phyloP scores from a whole-genome alignment of 495 filamentous ascomycete species.

The Ascobolus immersus region DNA sequence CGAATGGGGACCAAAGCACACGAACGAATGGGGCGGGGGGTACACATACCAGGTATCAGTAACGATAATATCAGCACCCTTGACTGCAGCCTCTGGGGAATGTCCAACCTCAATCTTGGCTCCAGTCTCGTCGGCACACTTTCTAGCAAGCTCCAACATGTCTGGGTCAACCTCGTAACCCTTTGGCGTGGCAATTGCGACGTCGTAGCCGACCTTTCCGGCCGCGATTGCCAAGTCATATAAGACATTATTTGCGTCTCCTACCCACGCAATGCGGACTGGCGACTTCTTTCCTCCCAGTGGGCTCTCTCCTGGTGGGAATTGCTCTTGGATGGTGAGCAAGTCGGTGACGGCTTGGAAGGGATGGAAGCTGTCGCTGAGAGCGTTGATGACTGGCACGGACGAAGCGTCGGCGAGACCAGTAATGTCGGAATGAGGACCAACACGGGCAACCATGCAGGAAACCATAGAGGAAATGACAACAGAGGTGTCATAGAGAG shows the following conservation, averaged over 20 bases:
- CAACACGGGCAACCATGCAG: conserved; percentile 70
- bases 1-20: neutral
- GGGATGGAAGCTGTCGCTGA: conserved; percentile 71
- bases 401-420: conserved; percentile 51
- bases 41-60: conserved; percentile 70
- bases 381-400: conserved; percentile 85
- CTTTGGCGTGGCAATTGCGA: conserved; percentile 62
- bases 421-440: conserved; percentile 55
- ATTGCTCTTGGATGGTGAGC: conserved; percentile 59
- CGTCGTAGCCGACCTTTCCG: conserved; percentile 58
- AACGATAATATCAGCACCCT: conserved; percentile 66
- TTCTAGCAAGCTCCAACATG: conserved; percentile 44
- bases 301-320: conserved; percentile 20
- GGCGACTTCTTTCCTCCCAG: conserved; percentile 5
- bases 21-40: neutral
- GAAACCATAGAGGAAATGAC: conserved; percentile 85
- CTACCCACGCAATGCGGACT: conserved; percentile 80
- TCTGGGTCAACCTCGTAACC: conserved; percentile 49
- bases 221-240: conserved; percentile 75
- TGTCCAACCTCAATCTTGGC: conserved; percentile 40
- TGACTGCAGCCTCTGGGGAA: conserved; percentile 68
- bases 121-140: conserved; percentile 34
- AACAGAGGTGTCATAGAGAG: conserved; percentile 60
- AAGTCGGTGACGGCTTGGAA: conserved; percentile 85
- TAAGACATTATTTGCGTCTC: conserved; percentile 89